A percentile compares a stretch with the other conserved stretches of the same genome.
Evolutionary conservation across 2,329 filamentous ascomycete genomes (phyloP).

Genomic region (Albifimbria verrucaria): DNA sequence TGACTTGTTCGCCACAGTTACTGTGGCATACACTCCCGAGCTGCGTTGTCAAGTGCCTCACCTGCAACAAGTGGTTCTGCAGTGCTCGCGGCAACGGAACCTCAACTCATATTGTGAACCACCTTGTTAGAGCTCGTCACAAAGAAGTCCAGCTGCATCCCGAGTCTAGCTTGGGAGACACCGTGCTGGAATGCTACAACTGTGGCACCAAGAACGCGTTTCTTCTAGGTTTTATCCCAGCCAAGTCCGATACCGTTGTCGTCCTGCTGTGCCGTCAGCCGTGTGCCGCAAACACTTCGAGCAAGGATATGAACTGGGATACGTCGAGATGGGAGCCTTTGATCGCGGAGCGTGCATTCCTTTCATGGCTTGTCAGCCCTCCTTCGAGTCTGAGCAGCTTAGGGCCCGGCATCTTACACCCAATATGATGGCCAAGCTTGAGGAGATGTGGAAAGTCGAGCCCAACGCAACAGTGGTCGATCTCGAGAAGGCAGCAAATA

Average conservation of each 20-base stretch:
- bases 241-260: constrained; percentile 97
- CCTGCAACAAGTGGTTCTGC: constrained; percentile 98
- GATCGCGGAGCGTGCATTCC: constrained; percentile 93
- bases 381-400: constrained; percentile 93
- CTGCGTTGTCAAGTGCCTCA: constrained; percentile 93
- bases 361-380: constrained; percentile 86
- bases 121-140: constrained; percentile 92
- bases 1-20: constrained; percentile 54
- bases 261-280: constrained; percentile 95
- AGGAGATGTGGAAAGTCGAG: constrained; percentile 99
- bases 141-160: constrained; percentile 98
- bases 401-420: constrained; percentile 89
- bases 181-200: constrained; percentile 97
- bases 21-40: constrained; percentile 96
- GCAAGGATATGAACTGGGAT: constrained; percentile 99
- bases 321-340: constrained; percentile 96
- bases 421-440: constrained; percentile 91
- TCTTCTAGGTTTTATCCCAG: constrained; percentile 93
- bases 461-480: constrained; percentile 83
- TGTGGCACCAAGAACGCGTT: constrained; percentile 99
- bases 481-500: constrained; percentile 83
- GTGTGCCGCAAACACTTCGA: constrained; percentile 89
- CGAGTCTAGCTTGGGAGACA: constrained; percentile 88
- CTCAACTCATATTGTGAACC: constrained; percentile 97
- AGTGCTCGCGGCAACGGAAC: constrained; percentile 95